These are phyloP conservation scores for Penicillium capsulatum DNA, from an alignment of 2,329 filamentous ascomycete species.

Conservation along the genomic window DNA sequence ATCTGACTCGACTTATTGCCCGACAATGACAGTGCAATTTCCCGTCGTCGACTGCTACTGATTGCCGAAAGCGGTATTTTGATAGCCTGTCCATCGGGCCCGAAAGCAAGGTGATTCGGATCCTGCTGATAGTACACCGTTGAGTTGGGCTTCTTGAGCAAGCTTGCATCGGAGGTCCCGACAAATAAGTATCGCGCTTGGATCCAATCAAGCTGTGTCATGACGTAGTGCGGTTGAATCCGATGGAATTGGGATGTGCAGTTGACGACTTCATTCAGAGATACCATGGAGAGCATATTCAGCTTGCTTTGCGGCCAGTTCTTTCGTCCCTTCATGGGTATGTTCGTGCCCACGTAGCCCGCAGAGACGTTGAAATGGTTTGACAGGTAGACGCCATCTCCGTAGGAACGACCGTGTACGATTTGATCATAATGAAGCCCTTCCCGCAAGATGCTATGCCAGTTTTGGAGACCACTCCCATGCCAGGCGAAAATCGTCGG, in stretches of 20 bases:
- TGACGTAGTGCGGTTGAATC: constrained; percentile 61
- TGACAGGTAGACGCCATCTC: constrained; percentile 80
- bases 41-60: constrained; percentile 28
- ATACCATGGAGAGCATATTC: constrained; percentile 57
- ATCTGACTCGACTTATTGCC: constrained; percentile 15
- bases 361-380: constrained; percentile 54
- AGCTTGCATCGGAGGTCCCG: neutral
- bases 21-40: neutral
- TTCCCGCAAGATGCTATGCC: constrained; percentile 84
- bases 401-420: constrained; percentile 64
- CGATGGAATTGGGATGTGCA: constrained; percentile 58
- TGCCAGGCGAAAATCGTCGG: constrained; percentile 85
- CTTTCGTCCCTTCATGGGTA: neutral
- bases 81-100: constrained; percentile 37
- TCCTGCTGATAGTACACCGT: constrained; percentile 36
- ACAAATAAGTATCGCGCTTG: constrained; percentile 83
- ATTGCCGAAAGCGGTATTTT: constrained; percentile 52
- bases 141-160: neutral
- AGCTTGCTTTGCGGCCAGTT: constrained; percentile 66
- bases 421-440: constrained; percentile 68
- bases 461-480: constrained; percentile 70
- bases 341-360: constrained; percentile 42
- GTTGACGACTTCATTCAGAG: constrained; percentile 84
- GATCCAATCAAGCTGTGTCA: constrained; percentile 76
- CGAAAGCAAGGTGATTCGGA: constrained; percentile 37